Base-by-base conservation (phyloP, 148 eudicot genomes). In the Cornus controversa region DNA sequence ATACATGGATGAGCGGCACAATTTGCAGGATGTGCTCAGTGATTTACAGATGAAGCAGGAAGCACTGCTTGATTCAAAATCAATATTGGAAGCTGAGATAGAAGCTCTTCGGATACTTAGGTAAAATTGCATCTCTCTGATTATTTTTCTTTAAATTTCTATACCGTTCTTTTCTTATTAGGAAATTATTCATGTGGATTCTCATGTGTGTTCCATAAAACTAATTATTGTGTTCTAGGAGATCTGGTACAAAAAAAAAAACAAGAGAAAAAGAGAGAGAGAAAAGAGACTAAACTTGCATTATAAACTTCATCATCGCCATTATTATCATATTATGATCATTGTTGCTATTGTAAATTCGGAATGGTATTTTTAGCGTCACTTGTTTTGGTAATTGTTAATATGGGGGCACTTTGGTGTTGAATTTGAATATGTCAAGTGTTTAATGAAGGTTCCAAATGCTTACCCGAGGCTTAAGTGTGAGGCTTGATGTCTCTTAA, bases 61-160 rank as follows among this genome's bases (percentile, higher is more conserved):
- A 82, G 91, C 85, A 26, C 40, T 90, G 53, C 83, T 87, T 83
- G 94, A 91, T 82, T 82, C 82, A 37, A 96, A 91, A 78, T 87
- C 99, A 57, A 67, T 93, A 82, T 84, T 96, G 64, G 92, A 91
- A 83, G 92, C 98, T 78, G 98, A 96, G 87, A 81, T 90, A 73
- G 99, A 96, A 88, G 94, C 97, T 70, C 82, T 96, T 68, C 91
- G 90, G 67, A 93, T 91, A 81, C 84, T 96, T 72, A 93, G 98
- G 99, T 93, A 88, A 58, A 6, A 27, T 22, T 80, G 34, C 23
- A 53, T 25, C 64, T 47, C 25, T 57, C 27, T 40, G 8, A 4
- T 60, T 60, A 16, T 0, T 60, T 60, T 60, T 60, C 42, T 27
- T 2, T 23, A 75, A 25, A 75, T 65, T 29, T 66, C 18, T 42